Evolutionary conservation across 345 rosid genomes (phyloP), one percentile per base, ranked within the genome.

Genomic region (Brassica incana): DNA sequence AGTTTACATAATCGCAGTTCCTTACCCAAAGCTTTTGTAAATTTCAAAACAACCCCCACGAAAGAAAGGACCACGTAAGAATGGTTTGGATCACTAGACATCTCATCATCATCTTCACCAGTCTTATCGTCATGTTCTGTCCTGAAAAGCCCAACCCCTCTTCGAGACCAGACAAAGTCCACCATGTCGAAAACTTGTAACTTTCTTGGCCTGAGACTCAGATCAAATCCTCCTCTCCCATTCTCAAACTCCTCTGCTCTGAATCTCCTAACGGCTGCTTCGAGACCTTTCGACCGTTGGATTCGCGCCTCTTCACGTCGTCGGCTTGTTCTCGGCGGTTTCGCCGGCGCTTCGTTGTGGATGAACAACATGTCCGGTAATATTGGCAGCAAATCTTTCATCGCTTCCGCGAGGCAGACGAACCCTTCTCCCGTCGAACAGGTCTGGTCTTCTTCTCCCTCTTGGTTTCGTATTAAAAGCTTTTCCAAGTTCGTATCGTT

Each of bases 341-440:
- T 79, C 18, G 33, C 12, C 60, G 93, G 95, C 14, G 84, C 81
- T 66, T 85, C 92, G 6, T 83, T 88, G 79, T 90, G 90, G 93
- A 69, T 86, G 86, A 84, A 71, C 80, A 86, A 86, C 54, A 79
- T 79, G 82, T 60, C 78, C 18, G 82, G 81, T 56, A 67, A 54
- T 15, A 32, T 67, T 73, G 85, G 82, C 50, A 78, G 80, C 71
- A 92, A 83, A 2, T 81, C 87, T 32, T 90, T 86, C 86, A 74
- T 88, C 33, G 97, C 95, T 79, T 90, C 90, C 18, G 98, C 97
- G 1, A 91, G 90, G 73, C 91, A 86, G 72, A 86, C 87, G 67
- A 74, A 86, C 69, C 79, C 82, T 74, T 82, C 85, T 65, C 84
- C 87, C 29, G 72, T 92, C 59, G 98, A 90, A 75, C 84, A 89